Conservation (phyloP, 2,329 filamentous ascomycete species). For the Mycocentrospora acerina region DNA sequence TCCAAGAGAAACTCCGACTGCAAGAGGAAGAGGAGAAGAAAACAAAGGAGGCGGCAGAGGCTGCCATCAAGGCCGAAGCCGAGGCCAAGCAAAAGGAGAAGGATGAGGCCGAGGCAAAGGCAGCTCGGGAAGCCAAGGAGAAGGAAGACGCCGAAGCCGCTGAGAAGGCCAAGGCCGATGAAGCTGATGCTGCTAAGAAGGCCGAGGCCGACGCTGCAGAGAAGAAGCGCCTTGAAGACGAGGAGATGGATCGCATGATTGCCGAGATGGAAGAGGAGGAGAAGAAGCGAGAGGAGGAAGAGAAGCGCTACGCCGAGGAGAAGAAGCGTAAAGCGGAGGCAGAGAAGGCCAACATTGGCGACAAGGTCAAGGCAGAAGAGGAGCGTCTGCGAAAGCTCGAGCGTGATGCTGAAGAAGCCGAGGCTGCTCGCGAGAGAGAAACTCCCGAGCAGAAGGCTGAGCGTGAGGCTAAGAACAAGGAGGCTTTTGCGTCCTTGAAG, state of each 20-base stretch:
- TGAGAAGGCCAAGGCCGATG: constrained; percentile 37
- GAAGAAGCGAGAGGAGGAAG: constrained; percentile 61
- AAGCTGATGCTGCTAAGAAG: constrained; percentile 25
- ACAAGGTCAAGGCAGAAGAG: constrained; percentile 52
- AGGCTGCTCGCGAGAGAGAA: constrained; percentile 46
- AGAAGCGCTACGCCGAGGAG: constrained; percentile 70
- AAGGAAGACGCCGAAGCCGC: constrained; percentile 53
- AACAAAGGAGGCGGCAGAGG: constrained; percentile 46
- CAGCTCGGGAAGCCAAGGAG: constrained; percentile 47
- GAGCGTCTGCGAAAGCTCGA: constrained; percentile 52
- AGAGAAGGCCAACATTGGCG: constrained; percentile 56
- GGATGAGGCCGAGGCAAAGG: constrained; percentile 44
- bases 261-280: constrained; percentile 59
- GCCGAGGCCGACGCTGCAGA: constrained; percentile 33
- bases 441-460: constrained; percentile 47
- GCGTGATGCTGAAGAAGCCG: constrained; percentile 52
- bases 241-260: constrained; percentile 61
- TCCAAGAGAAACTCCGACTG: constrained; percentile 55
- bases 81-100: constrained; percentile 57
- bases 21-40: constrained; percentile 62
- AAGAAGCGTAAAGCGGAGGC: constrained; percentile 64
- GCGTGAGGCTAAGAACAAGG: constrained; percentile 34
- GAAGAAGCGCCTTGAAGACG: constrained; percentile 42
- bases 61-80: constrained; percentile 45
- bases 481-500: constrained; percentile 51